Base-by-base conservation (phyloP, 176 grass and related monocot species). In the Coix lacrymajobi region DNA sequence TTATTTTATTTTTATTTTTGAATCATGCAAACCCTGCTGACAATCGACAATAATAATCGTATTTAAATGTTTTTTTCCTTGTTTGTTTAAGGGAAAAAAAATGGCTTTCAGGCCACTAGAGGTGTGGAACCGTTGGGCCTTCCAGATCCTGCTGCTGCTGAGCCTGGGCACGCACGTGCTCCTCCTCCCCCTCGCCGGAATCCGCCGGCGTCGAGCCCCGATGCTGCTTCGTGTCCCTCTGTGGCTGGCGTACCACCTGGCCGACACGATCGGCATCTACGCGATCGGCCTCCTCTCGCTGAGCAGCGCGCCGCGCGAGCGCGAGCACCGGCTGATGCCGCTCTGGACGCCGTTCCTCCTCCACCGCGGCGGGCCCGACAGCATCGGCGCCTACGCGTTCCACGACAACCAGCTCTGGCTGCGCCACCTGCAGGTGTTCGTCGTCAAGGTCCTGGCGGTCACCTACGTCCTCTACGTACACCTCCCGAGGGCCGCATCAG, bases 261-360 rank as follows among this genome's bases (percentile, higher is more conserved):
- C 75, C 1, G 85, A 92, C 73, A 74, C 37, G 10, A 58, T 85
- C 3, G 82, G 83, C 12, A 88, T 77, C 0, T 82, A 79, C 1
- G 88, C 85, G 4, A 66, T 92, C 9, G 93, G 83, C 6, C 22
- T 71, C 24, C 79, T 95, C 24, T 77, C 79, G n/a, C 16, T 41
- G 8, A 46, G 34, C 46, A 16, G 11, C 15, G 13, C 32, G 0
- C 28, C 69, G 0, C 20, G 61, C 1, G 46, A 86, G 0, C 20
- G 61, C 1, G 46, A 86, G 7, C 43, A 48, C 78, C 45, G 54
- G 14, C 85, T 93, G 3, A 19, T 79, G 1, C 61, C 83, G 3
- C 85, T 85, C 36, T 91, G 89, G 88, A 73, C 87, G 2, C 89
- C 92, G 0, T 94, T 94, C 81, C 85, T 94, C 15, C 71, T 92